These are phyloP conservation scores for Zasmidium citrigriseum DNA, from an alignment of 2,329 filamentous ascomycete species.

Conservation along the genomic window DNA sequence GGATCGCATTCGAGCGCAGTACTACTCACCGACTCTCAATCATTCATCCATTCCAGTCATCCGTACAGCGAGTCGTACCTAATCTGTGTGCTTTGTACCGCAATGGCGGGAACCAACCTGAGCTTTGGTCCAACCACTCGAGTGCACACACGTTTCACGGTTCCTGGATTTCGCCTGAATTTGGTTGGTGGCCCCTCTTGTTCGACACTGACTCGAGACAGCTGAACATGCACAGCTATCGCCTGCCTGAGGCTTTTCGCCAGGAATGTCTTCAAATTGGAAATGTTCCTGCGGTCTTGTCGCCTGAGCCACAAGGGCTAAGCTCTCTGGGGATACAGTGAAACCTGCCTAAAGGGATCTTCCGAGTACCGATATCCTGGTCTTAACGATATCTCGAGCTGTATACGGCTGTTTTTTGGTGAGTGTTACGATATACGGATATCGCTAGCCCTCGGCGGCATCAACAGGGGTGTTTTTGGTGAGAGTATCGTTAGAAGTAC, in stretches of 20 bases:
- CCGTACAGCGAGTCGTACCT: not conserved
- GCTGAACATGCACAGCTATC: constrained; percentile 14
- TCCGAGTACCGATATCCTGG: no score
- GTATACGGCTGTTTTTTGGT: no score
- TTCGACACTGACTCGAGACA: not conserved
- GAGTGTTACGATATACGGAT: no score
- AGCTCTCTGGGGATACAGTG: not conserved
- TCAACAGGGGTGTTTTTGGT: no score
- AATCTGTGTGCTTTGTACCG: not conserved
- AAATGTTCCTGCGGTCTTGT: constrained; percentile 2
- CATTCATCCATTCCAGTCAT: not conserved
- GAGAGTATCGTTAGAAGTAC: no score
- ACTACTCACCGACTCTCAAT: not conserved
- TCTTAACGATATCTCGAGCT: no score
- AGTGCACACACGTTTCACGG: not conserved
- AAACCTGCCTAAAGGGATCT: no score
- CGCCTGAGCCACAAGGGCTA: constrained; percentile 8
- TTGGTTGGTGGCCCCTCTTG: not conserved
- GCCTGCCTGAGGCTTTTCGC: constrained; percentile 8
- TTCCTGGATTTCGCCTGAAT: not conserved
- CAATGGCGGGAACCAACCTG: not conserved
- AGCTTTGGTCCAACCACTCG: not conserved
- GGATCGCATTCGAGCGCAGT: not conserved
- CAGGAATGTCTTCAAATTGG: constrained; percentile 3
- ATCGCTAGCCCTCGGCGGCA: no score